Evolutionary conservation across 345 rosid species (phyloP).

Genomic region (Brassica cretica): DNA sequence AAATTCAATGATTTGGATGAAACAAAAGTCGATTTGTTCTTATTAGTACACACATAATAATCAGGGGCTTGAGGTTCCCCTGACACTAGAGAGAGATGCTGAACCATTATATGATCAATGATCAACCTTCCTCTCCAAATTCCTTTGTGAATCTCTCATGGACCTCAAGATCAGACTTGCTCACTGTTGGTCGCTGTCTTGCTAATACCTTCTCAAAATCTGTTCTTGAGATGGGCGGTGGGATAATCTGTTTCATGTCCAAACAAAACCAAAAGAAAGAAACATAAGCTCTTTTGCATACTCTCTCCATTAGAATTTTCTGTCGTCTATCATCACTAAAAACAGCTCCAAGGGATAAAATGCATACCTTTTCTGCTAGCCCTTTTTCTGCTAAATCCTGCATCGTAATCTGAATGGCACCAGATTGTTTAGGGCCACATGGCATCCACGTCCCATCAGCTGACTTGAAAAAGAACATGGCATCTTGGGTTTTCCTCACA

Average conservation of each 20-base stretch:
- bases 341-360: background rate
- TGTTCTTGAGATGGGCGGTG: slow-evolving; percentile 76
- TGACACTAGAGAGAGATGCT: background rate
- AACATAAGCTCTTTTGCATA: slow-evolving; percentile 15
- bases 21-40: background rate
- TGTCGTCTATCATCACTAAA: background rate
- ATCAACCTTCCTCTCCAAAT: slow-evolving; percentile 91
- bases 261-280: background rate
- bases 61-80: background rate
- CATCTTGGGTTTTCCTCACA: slow-evolving; percentile 89
- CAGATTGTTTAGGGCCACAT: slow-evolving; percentile 76
- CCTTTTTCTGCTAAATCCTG: slow-evolving; percentile 79
- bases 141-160: slow-evolving; percentile 95
- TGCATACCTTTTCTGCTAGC: slow-evolving; percentile 59
- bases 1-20: background rate
- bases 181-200: slow-evolving; percentile 85
- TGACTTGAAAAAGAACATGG: slow-evolving; percentile 66
- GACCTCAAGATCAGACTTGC: slow-evolving; percentile 78
- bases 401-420: slow-evolving; percentile 71
- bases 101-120: background rate
- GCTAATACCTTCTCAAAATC: slow-evolving; percentile 93
- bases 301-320: background rate
- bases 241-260: slow-evolving; percentile 61
- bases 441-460: slow-evolving; percentile 69
- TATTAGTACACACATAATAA: slow-evolving; percentile 5